A percentile compares a stretch with the other conserved stretches of the same genome.
Evolutionary conservation across 352 stramenopile species (phyloP).

Genomic region (Phytophthora quininea): DNA sequence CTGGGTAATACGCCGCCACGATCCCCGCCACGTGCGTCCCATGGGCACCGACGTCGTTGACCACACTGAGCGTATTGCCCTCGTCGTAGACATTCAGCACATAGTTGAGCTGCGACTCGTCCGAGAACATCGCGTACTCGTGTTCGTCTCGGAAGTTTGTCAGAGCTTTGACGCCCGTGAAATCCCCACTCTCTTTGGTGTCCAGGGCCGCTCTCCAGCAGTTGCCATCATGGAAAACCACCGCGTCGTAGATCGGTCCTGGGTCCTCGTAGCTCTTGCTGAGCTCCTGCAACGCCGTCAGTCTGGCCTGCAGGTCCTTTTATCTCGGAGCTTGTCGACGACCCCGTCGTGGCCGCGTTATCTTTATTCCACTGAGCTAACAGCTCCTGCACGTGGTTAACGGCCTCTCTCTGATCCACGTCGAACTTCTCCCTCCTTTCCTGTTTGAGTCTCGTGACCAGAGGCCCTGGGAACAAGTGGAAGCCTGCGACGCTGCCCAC

Average conservation of each 20-base stretch:
- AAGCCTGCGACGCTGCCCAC: constrained; percentile 86
- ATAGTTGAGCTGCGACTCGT: constrained; percentile 94
- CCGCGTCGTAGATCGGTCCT: constrained; percentile 92
- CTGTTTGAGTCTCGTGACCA: constrained; percentile 79
- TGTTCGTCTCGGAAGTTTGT: constrained; percentile 81
- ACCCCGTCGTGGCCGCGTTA: constrained; percentile 77
- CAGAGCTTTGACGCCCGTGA: constrained; percentile 64
- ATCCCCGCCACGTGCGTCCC: constrained; percentile 97
- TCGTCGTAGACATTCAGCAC: constrained; percentile 96
- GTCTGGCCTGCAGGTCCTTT: constrained; percentile 87
- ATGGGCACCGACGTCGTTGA: constrained; percentile 93
- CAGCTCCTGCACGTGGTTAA: constrained; percentile 70
- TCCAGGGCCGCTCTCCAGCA: constrained; percentile 90
- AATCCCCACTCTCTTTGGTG: constrained; percentile 83
- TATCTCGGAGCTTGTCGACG: constrained; percentile 44
- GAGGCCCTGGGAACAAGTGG: constrained; percentile 87
- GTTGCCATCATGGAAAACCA: constrained; percentile 89
- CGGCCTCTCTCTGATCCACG: constrained; percentile 60
- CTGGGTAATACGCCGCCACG: constrained; percentile 89
- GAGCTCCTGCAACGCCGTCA: constrained; percentile 75
- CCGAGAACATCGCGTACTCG: constrained; percentile 89
- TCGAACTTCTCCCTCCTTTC: constrained; percentile 88
- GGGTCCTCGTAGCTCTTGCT: constrained; percentile 87
- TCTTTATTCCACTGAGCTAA: constrained; percentile 59
- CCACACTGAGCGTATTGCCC: constrained; percentile 92